Evolutionary conservation across 1,139 yeast species (phyloP), one percentile per base, ranked within the genome.

Genomic region (Zygosaccharomyces pseudobailii): DNA sequence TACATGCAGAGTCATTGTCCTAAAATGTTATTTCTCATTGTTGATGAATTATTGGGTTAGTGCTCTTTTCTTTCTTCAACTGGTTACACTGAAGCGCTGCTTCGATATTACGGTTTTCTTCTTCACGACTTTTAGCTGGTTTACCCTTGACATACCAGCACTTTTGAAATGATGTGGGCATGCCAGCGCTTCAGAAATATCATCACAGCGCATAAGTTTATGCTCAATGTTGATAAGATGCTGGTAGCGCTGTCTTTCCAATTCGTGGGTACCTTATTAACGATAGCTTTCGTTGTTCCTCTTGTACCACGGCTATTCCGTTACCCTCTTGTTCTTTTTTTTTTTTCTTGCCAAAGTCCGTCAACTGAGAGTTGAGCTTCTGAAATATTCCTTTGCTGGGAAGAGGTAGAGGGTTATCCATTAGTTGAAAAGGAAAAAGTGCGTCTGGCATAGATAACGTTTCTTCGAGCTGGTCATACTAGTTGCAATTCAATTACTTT

Each of bases 331-430:
- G 24, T 35, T 9, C 4, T 9, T 19, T 10, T 9, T 21, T n/a
- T 39, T 40, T 40, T 40, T 40, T 32, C 42, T 40, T 31, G 43
- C 17, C 19, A 40, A 35, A 31, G 21, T 35, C 23, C 41, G 28
- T 30, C 33, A 30, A 30, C 33, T 30, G 33, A 30, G 33, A 10
- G n/a, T 10, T 10, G 17, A 28, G 33, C 13, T n/a, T 5, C 13
- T 30, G 33, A 30, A 30, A 30, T 30, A 13, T 30, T n/a, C 13
- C 13, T 13, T 3, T n/a, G 13, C 33, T 4, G 2, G 33, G 33
- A 30, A 6, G 13, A 3, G 19, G 10, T 10, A 30, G 33, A 30
- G 13, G 33, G 13, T n/a, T 4, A 4, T 9, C 3, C 4, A 30
- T 4, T 9, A 30, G 19, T 3, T 30, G 33, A 10, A 4, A 25